phyloP scores from a whole-genome alignment of 805 yeast species.

The Sugiyamaella marilandica region DNA sequence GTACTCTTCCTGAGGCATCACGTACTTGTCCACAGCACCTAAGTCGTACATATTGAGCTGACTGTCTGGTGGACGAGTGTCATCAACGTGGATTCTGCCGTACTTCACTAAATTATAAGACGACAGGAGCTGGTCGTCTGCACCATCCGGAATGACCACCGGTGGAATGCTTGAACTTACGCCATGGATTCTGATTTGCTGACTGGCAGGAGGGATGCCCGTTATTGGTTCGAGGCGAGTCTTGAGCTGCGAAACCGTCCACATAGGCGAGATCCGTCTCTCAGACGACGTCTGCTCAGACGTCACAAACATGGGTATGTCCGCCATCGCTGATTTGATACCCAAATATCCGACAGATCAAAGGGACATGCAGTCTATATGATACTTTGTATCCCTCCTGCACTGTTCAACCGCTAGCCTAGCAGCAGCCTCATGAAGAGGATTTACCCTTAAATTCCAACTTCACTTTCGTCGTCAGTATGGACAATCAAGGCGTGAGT shows the following conservation, averaged over 20 bases:
- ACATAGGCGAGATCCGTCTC: constrained; percentile 55
- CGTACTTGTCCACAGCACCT: constrained; percentile 38
- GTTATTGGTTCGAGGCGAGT: constrained; percentile 60
- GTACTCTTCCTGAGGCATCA: constrained; percentile 58
- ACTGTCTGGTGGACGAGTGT: constrained; percentile 30
- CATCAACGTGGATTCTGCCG: constrained; percentile 47
- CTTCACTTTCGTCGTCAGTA: background rate
- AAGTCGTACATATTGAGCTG: constrained; percentile 31
- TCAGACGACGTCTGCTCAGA: constrained; percentile 68
- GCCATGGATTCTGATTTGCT: constrained; percentile 32
- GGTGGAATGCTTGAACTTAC: constrained; percentile 14
- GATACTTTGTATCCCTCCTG: background rate
- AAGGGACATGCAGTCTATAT: background rate
- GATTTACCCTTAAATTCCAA: background rate
- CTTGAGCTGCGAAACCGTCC: constrained; percentile 54
- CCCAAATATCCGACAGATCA: background rate
- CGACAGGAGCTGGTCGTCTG: constrained; percentile 24
- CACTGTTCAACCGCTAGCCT: background rate
- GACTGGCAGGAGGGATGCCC: constrained; percentile 62
- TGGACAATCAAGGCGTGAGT: constrained; percentile 8
- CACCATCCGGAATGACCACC: constrained; percentile 4
- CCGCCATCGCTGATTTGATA: constrained; percentile 19
- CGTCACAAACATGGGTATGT: constrained; percentile 54
- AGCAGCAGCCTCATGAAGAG: background rate
- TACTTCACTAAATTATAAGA: constrained; percentile 30